Evolutionary conservation across 371 early-diverging fungal species (phyloP).

Genomic region (Nematocida ausubeli): DNA sequence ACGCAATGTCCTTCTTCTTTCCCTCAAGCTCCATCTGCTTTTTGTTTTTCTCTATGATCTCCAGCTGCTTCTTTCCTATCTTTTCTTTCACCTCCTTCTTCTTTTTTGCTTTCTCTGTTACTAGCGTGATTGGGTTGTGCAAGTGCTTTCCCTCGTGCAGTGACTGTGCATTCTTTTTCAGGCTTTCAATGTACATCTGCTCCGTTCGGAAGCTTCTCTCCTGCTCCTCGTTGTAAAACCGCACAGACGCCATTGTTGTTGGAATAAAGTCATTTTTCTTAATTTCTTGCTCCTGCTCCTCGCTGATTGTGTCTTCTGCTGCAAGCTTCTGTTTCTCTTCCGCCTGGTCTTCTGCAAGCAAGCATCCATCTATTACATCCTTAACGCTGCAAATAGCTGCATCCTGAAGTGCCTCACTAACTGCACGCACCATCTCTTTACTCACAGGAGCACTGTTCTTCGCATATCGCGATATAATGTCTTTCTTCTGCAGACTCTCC

Average conservation of each 20-base stretch:
- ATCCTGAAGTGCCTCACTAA: not conserved
- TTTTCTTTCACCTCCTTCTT: slow-evolving; percentile 53
- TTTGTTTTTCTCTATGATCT: slow-evolving; percentile 65
- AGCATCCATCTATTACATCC: slow-evolving; percentile 27
- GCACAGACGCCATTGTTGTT: slow-evolving; percentile 7
- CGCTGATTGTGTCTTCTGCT: not conserved
- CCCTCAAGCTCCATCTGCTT: slow-evolving; percentile 60
- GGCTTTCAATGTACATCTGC: slow-evolving; percentile 58
- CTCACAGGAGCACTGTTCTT: not conserved
- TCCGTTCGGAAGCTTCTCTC: slow-evolving; percentile 36
- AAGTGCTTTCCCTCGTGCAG: slow-evolving; percentile 55
- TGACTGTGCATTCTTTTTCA: slow-evolving; percentile 54
- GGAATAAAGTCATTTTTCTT: slow-evolving; percentile 4
- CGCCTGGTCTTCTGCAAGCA: not conserved
- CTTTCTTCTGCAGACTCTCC: not conserved
- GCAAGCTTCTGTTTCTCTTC: not conserved
- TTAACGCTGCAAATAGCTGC: not conserved
- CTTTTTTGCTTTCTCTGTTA: slow-evolving; percentile 38
- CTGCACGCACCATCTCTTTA: not conserved
- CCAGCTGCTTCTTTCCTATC: slow-evolving; percentile 61
- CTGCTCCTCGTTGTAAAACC: slow-evolving; percentile 53
- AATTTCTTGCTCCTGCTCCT: not conserved
- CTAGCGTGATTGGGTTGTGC: slow-evolving; percentile 47
- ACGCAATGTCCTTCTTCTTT: slow-evolving; percentile 59
- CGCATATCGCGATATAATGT: not conserved